Evolutionary conservation across 208 protist genomes (phyloP).

Genomic region (Porcisia hertigi): DNA sequence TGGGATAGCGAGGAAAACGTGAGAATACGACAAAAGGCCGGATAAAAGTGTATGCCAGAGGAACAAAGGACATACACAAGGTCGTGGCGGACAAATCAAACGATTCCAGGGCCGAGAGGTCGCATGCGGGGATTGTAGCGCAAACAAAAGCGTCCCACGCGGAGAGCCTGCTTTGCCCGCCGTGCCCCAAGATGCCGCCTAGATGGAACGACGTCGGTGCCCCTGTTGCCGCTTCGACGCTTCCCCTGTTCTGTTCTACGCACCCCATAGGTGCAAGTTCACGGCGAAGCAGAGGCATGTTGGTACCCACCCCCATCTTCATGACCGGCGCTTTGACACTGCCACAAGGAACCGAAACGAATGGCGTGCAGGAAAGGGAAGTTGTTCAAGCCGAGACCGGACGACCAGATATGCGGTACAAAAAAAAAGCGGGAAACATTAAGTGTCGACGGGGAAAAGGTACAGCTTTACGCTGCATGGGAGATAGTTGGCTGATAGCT

Average conservation of each 20-base stretch:
- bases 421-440: no score
- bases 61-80: not conserved
- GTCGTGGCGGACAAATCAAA: not conserved
- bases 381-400: not conserved
- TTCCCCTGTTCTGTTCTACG: no score
- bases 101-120: not conserved
- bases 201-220: not conserved
- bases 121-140: not conserved
- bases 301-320: not conserved
- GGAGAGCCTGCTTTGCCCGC: not conserved
- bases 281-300: not conserved
- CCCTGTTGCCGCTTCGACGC: not conserved
- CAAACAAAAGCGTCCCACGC: no score
- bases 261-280: not conserved
- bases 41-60: not conserved
- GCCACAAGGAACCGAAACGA: not conserved
- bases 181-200: not conserved
- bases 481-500: no score
- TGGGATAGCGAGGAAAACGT: not conserved
- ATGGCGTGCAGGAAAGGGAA: not conserved
- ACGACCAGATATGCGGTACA: no score
- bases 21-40: not conserved
- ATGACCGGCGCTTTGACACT: not conserved
- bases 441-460: not conserved
- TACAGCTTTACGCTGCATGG: no score